Evolutionary conservation across 352 stramenopile species (phyloP), one percentile per base, ranked within the genome.

Genomic region (Bremia lactucae): DNA sequence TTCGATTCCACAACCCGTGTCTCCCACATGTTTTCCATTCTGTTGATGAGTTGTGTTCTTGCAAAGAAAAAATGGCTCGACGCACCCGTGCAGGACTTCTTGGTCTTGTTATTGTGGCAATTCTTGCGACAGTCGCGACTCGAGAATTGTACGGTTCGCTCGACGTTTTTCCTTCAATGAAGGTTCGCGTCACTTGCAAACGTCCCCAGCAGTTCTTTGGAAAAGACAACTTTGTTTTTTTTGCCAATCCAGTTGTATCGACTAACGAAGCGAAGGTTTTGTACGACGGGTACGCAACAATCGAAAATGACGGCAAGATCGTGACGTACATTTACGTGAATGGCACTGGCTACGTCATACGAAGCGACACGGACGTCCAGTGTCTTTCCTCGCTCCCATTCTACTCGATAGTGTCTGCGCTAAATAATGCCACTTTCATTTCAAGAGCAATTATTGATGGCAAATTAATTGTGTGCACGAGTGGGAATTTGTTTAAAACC

Each of bases 161-260:
- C 0, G 15, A 0, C 2, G 31, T 57, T 9, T 45, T 41, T 0
- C 38, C 57, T 10, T 52, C 56, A 2, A 33, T 75, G 3, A 54
- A 50, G 16, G 42, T 75, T n/a, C 59, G 59, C 8, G 40, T 72
- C 42, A 62, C 42, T 6, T 22, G 59, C 39, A 65, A 70, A 21
- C 54, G 58, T 20, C 19, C 34, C n/a, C n/a, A n/a, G n/a, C n/a
- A n/a, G 28, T 52, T 47, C 13, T 52, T 68, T 21, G 65, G 65
- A 4, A 31, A 55, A 10, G 50, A 53, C 28, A 36, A 61, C 24
- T 64, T 70, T 19, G 45, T 69, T 16, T 26, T 72, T 2, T 62
- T 65, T 22, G 65, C 52, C 0, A 62, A 53, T 2, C 65, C 54
- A 1, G 36, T 68, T 20, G 35, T 62, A 16, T 57, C 45, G 0